Evolutionary conservation across 148 eudicot genomes (phyloP), one percentile per base, ranked within the genome.

Genomic region (Spergularia bocconei): DNA sequence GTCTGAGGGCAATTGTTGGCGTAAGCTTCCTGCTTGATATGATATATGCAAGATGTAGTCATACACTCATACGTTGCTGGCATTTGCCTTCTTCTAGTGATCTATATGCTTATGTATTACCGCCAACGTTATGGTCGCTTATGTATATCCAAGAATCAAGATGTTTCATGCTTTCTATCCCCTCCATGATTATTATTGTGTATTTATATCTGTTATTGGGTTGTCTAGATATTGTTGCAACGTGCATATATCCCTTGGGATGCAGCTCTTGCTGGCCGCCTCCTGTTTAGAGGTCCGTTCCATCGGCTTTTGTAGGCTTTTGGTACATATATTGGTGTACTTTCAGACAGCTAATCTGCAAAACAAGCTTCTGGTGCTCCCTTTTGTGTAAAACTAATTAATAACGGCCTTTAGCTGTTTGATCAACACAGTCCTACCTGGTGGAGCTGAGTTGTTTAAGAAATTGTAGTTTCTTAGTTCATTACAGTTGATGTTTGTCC

Each of bases 161-260:
- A 12, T 61, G 17, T 69, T 53, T 62, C 52, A 17, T 73, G 25
- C 48, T 67, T 55, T 52, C n/a, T 19, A 23, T 33, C 58, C 64
- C 39, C 20, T 63, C 25, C 10, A 25, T 36, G 41, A 39, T 74
- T 39, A 9, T 14, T 67, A 15, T 67, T 71, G 58, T 69, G 59
- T 74, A 79, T 79, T 69, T 36, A 75, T 79, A 79, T 56, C 50
- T 63, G 75, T 70, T 75, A 39, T 75, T 79, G 82, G 78, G 82
- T 69, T 79, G 82, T 75, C 55, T 74, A 75, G 78, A 79, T 44
- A 38, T 25, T 79, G 50, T 70, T 79, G 74, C 82, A 74, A 79
- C 60, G 64, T 64, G 75, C 70, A 33, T 63, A 61, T 62, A 69
- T 63, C 70, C 61, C 78, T 70, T 68, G 82, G 82, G 78, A 69